A percentile compares a stretch with the other conserved stretches of the same genome.
phyloP scores from a whole-genome alignment of 2,329 filamentous ascomycete genomes.

The Fusarium subglutinans region DNA sequence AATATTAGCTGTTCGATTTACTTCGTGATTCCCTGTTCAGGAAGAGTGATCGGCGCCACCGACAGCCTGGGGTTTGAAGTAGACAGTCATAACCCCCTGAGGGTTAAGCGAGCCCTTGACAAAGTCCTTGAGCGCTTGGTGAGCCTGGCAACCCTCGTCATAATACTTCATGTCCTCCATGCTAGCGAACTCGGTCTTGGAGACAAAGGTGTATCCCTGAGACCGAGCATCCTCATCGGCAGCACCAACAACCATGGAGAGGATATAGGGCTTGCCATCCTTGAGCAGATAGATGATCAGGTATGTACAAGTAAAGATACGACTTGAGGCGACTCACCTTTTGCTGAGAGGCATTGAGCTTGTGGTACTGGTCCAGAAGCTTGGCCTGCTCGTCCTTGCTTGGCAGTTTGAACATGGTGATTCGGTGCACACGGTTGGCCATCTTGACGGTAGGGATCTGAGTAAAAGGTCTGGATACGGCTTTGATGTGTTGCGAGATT shows the following conservation, averaged over 20 bases:
- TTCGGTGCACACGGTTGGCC: conserved; percentile 56
- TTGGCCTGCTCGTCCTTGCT: conserved; percentile 54
- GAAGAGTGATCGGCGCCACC: conserved; percentile 36
- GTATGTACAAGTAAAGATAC: not conserved
- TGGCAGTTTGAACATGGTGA: conserved; percentile 65
- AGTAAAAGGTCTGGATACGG: conserved; percentile 1
- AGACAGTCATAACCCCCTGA: conserved; percentile 53
- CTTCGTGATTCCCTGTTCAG: not conserved
- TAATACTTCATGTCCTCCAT: conserved; percentile 77
- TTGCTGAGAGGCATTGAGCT: conserved; percentile 51
- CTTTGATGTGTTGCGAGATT: not conserved
- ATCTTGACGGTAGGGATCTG: conserved; percentile 44
- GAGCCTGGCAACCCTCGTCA: conserved; percentile 62
- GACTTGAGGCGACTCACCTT: conserved; percentile 48
- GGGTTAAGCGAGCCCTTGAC: conserved; percentile 46
- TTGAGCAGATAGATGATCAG: conserved; percentile 44
- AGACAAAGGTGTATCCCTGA: conserved; percentile 72
- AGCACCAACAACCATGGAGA: conserved; percentile 62
- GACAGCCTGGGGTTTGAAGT: conserved; percentile 49
- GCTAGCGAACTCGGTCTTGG: conserved; percentile 70
- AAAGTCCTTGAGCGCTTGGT: conserved; percentile 52
- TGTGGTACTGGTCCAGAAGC: conserved; percentile 57
- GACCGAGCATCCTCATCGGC: conserved; percentile 66
- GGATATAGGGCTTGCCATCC: conserved; percentile 78
- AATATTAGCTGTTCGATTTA: not conserved